Evolutionary conservation across 805 yeast species (phyloP).

Genomic region (Ogataea ramenticola): DNA sequence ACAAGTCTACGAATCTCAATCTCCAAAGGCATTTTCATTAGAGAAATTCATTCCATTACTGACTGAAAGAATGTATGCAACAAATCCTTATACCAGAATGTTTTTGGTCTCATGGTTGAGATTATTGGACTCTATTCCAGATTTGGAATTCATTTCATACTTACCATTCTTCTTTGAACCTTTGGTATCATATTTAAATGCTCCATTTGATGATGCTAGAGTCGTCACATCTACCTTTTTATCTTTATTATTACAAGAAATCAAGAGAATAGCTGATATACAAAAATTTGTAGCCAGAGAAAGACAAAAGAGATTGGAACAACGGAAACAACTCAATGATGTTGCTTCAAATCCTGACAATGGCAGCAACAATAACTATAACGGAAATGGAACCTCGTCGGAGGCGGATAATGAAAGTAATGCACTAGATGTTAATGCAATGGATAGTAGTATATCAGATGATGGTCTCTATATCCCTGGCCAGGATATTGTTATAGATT

Average conservation of each 20-base stretch:
- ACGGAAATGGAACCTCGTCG: neutral
- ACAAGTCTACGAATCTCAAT: constrained; percentile 54
- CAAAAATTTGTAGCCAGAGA: constrained; percentile 40
- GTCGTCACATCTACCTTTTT: constrained; percentile 76
- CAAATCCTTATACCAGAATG: constrained; percentile 87
- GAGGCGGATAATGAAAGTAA: neutral
- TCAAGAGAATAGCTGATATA: constrained; percentile 66
- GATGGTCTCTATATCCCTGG: constrained; percentile 62
- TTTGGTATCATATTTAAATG: constrained; percentile 69
- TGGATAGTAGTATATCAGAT: constrained; percentile 21
- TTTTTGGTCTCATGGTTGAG: constrained; percentile 92
- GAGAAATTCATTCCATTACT: constrained; percentile 87
- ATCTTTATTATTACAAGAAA: constrained; percentile 71
- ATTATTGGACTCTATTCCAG: constrained; percentile 88
- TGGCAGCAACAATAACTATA: constrained; percentile 6
- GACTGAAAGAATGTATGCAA: constrained; percentile 83
- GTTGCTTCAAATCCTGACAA: neutral
- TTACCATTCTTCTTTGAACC: constrained; percentile 88
- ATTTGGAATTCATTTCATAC: constrained; percentile 77
- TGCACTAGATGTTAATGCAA: neutral
- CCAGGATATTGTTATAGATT: constrained; percentile 78
- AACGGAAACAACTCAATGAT: constrained; percentile 10
- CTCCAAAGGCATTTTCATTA: constrained; percentile 65
- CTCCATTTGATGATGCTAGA: constrained; percentile 80
- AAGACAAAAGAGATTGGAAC: constrained; percentile 11